Base-by-base conservation (phyloP, 2,329 filamentous ascomycete species). In the Colletotrichum karsti region DNA sequence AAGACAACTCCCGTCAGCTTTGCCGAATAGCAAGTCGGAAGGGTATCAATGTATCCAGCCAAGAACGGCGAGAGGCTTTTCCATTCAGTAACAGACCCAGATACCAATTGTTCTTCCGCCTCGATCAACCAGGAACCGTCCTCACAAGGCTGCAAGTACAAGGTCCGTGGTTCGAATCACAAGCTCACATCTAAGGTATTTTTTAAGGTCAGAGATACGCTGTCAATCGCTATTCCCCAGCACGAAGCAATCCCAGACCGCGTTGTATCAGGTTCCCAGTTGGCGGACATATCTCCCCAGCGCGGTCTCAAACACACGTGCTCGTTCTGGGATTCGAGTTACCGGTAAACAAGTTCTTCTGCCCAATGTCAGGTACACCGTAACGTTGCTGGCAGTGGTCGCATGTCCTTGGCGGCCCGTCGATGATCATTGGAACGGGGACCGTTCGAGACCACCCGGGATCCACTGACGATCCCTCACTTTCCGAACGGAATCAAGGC, bases 121-220 rank as follows among this genome's bases (percentile, higher is more conserved):
- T 35, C 28, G 20, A 15, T 30, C 26, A 26, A 35, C 13, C 48
- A 53, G 24, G 18, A 50, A 30, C 10, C 15, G 42, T 28, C 28
- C 18, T 53, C 26, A 46, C 58, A 61, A 42, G 46, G 46, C 48
- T 53, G 46, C 58, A 33, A 50, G 24, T 48, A 20, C 41, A 44
- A 30, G 44, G 57, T 51, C 41, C 22, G 46, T 53, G 33, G 20
- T 26, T 54, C 56, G 4, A 39, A 37, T 22, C 35, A 48, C 44
- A 67, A 58, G 63, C 44, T 65, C 46, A 24, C n/a, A 65, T 65
- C 56, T 65, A 61, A 65, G 53, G 53, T 67, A 46, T 22, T 24
- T 26, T 46, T 53, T 67, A 67, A 63, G 46, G 64, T 67, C 28
- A 54, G 51, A 58, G 60, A 67, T 63, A 35, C 48, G 26, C 60